phyloP scores from a whole-genome alignment of 768 basidiomycete species.

The Pleurotus tuber-regium region DNA sequence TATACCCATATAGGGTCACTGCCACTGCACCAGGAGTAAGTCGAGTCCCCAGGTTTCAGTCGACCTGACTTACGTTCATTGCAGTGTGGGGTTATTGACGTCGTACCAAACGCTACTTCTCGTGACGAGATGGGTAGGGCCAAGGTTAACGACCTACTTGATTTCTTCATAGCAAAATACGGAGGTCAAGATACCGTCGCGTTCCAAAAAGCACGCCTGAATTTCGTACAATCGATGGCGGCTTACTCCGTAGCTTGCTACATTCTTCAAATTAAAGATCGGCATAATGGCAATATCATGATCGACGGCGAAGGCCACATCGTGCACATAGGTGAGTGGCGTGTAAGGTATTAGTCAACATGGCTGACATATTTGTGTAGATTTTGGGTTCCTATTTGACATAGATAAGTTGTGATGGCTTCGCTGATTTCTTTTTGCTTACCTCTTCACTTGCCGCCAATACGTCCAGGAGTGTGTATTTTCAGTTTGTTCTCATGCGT shows the following conservation, averaged over 20 bases:
- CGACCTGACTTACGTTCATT: constrained; percentile 2
- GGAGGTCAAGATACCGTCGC: constrained; percentile 85
- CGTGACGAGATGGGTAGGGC: constrained; percentile 99
- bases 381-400: constrained; percentile 96
- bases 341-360: background rate
- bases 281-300: constrained; percentile 99
- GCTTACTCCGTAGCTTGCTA: constrained; percentile 98
- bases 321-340: constrained; percentile 80
- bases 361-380: constrained; percentile 33
- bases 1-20: constrained; percentile 95
- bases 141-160: constrained; percentile 93
- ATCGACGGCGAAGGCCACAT: constrained; percentile 98
- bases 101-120: constrained; percentile 96
- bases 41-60: constrained; percentile 14
- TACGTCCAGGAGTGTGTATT: constrained; percentile 66
- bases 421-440: constrained; percentile 14
- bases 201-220: constrained; percentile 90
- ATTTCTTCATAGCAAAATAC: constrained; percentile 93
- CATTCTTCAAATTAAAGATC: constrained; percentile 96
- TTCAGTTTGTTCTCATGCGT: constrained; percentile 1
- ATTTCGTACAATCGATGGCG: constrained; percentile 99
- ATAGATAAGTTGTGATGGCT: constrained; percentile 76
- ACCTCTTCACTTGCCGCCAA: constrained; percentile 25
- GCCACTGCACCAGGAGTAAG: constrained; percentile 94
- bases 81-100: constrained; percentile 97